Conservation (phyloP, 768 basidiomycete genomes). For the Crassisporium funariophilum region DNA sequence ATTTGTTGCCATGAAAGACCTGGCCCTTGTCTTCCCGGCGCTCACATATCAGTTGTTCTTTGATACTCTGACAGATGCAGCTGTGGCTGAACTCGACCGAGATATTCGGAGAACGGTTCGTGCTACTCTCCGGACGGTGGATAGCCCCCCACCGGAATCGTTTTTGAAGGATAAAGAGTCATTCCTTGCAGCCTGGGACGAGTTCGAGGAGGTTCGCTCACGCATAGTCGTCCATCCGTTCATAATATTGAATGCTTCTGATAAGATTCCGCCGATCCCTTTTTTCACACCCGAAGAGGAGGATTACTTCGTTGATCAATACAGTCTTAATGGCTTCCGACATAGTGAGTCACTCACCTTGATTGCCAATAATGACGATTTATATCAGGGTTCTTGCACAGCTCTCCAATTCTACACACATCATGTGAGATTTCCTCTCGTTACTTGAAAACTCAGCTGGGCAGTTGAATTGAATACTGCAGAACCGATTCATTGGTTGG, state of each 20-base stretch:
- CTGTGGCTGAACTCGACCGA: constrained; percentile 52
- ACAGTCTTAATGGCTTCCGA: constrained; percentile 55
- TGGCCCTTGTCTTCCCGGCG: constrained; percentile 46
- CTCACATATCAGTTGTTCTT: constrained; percentile 71
- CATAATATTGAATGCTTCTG: not conserved
- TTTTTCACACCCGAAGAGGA: constrained; percentile 66
- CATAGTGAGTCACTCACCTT: constrained; percentile 49
- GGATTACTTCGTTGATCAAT: constrained; percentile 70
- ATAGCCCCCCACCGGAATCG: constrained; percentile 54
- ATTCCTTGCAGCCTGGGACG: constrained; percentile 56
- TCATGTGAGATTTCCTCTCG: constrained; percentile 47
- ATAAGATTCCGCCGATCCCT: constrained; percentile 59
- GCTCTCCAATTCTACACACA: constrained; percentile 68
- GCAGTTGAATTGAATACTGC: not conserved
- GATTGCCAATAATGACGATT: not conserved
- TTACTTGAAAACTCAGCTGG: not conserved
- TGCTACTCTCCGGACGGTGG: constrained; percentile 52
- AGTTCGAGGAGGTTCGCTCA: constrained; percentile 40
- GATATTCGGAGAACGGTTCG: constrained; percentile 62
- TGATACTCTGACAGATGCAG: constrained; percentile 45
- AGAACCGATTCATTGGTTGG: constrained; percentile 48
- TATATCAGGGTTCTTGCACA: constrained; percentile 21
- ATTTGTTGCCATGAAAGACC: constrained; percentile 46
- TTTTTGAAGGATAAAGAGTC: constrained; percentile 54
- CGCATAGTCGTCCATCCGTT: not conserved